A percentile compares a stretch with the other conserved stretches of the same genome.
Evolutionary conservation across 345 rosid species (phyloP).

Genomic region (Camelina sativa): DNA sequence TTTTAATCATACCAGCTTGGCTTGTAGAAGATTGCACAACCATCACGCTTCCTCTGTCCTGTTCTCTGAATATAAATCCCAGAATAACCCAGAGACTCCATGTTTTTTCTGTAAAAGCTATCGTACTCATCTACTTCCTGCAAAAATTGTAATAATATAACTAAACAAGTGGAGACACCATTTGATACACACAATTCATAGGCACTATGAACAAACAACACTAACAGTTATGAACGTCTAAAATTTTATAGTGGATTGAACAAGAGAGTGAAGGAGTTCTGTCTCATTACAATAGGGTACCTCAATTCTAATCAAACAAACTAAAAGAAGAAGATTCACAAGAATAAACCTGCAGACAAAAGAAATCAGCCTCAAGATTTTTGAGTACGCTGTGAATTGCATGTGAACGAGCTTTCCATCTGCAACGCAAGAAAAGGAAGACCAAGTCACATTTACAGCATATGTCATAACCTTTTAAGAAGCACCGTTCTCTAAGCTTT

Average conservation of each 20-base stretch:
- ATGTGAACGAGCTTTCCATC: conserved; percentile 90
- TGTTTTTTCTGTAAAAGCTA: conserved; percentile 68
- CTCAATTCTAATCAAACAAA: neutral
- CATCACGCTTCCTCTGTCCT: conserved; percentile 82
- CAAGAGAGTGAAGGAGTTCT: neutral
- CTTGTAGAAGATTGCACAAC: conserved; percentile 88
- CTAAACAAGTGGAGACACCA: conserved; percentile 2
- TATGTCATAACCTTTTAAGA: neutral
- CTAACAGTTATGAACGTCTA: neutral
- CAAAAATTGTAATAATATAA: conserved; percentile 36
- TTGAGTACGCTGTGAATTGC: conserved; percentile 67
- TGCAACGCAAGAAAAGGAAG: conserved; percentile 39
- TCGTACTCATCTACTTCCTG: conserved; percentile 94
- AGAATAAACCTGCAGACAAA: conserved; percentile 77
- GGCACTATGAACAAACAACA: neutral
- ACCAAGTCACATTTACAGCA: conserved; percentile 11
- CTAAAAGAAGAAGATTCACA: neutral
- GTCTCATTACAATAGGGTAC: neutral
- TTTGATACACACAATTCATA: conserved; percentile 6
- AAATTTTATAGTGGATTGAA: neutral
- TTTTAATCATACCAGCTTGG: conserved; percentile 56
- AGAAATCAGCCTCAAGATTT: conserved; percentile 68
- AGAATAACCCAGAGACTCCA: conserved; percentile 72
- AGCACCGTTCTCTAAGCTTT: neutral
- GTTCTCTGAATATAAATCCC: conserved; percentile 79